Percentiles rank a stretch among this genome's conserved stretches.
These are phyloP conservation scores for Psilocybe subaeruginosa DNA, from an alignment of 768 basidiomycete genomes.

Conservation along the genomic window DNA sequence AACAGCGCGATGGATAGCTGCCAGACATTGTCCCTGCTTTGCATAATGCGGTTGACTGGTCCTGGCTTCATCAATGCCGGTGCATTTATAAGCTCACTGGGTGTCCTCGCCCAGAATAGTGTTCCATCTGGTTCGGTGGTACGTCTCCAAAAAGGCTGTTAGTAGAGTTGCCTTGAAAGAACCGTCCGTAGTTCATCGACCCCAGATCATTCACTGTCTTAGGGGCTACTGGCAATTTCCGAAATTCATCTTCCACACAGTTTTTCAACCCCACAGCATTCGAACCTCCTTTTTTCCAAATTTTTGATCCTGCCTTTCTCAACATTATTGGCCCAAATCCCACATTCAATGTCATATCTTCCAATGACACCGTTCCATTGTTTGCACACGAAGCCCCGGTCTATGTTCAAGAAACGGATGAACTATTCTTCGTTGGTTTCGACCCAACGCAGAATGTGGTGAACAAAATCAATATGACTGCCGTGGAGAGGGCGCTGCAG, in stretches of 20 bases:
- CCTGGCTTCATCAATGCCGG: no score
- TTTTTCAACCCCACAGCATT: background rate
- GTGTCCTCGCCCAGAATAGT: no score
- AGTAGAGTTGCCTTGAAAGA: no score
- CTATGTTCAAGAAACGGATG: background rate
- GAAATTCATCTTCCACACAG: constrained; percentile 14
- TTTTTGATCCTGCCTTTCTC: background rate
- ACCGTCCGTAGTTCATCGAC: background rate
- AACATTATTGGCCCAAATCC: background rate
- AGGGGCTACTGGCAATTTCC: background rate
- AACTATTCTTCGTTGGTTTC: background rate
- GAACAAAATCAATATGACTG: background rate
- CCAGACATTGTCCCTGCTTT: no score
- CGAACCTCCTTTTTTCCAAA: background rate
- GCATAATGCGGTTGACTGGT: no score
- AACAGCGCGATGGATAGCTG: no score
- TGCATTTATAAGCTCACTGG: no score
- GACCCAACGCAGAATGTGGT: background rate
- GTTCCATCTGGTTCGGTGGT: no score
- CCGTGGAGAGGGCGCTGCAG: background rate
- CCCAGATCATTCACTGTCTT: background rate
- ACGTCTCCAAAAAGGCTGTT: no score
- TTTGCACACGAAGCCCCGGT: background rate
- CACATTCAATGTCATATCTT: background rate
- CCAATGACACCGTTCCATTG: background rate